Percentiles rank a stretch among this genome's conserved stretches.
phyloP scores from a whole-genome alignment of 208 protist genomes.

The Crithidia brevicula region DNA sequence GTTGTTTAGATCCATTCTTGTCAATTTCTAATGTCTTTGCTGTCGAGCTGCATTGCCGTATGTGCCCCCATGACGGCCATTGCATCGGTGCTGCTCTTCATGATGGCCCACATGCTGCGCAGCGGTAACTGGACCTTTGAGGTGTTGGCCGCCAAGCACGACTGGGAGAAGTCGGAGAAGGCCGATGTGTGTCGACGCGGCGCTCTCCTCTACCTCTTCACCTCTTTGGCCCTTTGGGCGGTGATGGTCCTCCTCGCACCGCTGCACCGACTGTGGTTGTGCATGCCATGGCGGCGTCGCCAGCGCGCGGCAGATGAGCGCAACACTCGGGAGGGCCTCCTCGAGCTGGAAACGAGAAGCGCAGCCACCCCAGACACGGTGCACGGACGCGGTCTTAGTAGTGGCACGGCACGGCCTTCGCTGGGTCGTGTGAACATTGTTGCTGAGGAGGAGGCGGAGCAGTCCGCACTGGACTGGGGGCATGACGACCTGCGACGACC shows the following conservation, averaged over 20 bases:
- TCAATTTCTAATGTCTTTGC: conserved; percentile 22
- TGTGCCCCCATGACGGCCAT: conserved; percentile 43
- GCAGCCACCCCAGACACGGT: neutral
- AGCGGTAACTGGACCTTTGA: conserved; percentile 68
- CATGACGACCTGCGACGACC: too few species aligned
- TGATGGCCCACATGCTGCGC: conserved; percentile 42
- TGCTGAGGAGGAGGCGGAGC: conserved; percentile 15
- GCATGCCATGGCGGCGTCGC: conserved; percentile 14
- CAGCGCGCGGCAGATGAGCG: conserved; percentile 1
- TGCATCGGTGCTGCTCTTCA: conserved; percentile 41
- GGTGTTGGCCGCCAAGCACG: conserved; percentile 57
- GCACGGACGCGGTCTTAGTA: neutral
- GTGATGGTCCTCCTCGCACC: conserved; percentile 19
- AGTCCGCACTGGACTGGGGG: conserved; percentile 25
- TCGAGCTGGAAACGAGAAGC: neutral
- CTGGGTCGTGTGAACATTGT: neutral
- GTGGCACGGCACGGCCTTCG: neutral
- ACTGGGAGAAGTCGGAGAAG: conserved; percentile 65
- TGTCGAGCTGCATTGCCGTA: conserved; percentile 19
- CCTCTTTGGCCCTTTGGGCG: conserved; percentile 39
- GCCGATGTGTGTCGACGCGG: conserved; percentile 49
- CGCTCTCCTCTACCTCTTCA: conserved; percentile 54
- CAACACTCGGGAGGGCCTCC: neutral
- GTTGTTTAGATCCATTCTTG: too few species aligned
- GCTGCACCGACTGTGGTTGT: conserved; percentile 16